Evolutionary conservation across 2,329 filamentous ascomycete genomes (phyloP), one percentile per base, ranked within the genome.

Genomic region (Aspergillus quadrilineatus): DNA sequence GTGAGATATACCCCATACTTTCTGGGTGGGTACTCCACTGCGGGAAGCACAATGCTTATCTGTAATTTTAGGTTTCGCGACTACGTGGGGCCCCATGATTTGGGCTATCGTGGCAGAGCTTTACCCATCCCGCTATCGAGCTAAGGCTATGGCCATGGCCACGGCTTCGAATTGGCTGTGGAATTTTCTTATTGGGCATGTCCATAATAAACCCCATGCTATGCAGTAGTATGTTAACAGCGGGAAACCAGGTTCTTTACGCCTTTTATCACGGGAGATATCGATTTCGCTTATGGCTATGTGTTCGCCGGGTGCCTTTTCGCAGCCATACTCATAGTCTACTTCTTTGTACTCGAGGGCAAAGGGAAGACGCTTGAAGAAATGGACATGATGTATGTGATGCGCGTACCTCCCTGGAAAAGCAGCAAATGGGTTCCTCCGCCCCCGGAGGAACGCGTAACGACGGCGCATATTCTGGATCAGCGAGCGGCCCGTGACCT

Each of bases 111-210:
- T 74, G 37, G 71, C 72, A 7, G 75, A 77, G 43, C 56, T 77
- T 3, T 77, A 74, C 55, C 75, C 75, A 2, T 71, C 70, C 3
- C 67, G 73, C 30, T 77, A 72, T 55, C 83, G 89, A 65, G 88
- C 89, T 50, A 89, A 89, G 68, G 85, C 85, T 44, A 89, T 90
- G 82, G 89, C 88, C 1, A 77, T 92, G 10, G 87, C 88, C 9
- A 90, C 88, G 4, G 84, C 88, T 0, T 85, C 87, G 4, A 92
- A 92, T 72, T 92, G 89, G 89, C 65, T 75, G 8, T 89, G 85
- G 85, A 88, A 89, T 67, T 90, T 90, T 70, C 72, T 88, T 61
- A 77, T 89, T 55, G 82, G 83, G 0, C n/a, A n/a, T 34, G 32
- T 34, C 32, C 32, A 7, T 12, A 3, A n/a, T 15, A 15, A 6